Evolutionary conservation across 495 filamentous ascomycete genomes (phyloP), one percentile per base, ranked within the genome.

Genomic region (Penicillium odoratum): DNA sequence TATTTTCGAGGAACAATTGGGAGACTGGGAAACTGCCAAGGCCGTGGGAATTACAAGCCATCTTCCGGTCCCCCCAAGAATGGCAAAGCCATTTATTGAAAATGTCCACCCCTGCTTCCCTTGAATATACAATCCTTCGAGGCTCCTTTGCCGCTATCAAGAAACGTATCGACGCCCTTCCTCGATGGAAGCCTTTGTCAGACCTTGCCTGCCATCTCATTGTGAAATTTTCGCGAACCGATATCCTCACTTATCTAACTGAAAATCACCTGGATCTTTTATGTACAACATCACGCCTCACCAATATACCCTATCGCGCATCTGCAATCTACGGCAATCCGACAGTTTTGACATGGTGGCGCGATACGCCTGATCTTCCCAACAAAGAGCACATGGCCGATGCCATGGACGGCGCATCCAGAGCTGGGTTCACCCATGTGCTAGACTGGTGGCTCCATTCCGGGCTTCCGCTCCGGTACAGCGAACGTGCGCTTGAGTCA

Each of bases 381-480:
- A 87, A 85, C 55, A 93, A 92, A 73, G 85, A 93, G 66, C 88
- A 89, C 69, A 81, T 77, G 38, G 77, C 84, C 46, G 92, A 96
- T 69, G 89, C 92, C 29, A 81, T 97, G 63, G 90, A 97, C 70
- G 87, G 89, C 42, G 93, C 93, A 11, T 93, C 89, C 15, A 85
- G 86, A 43, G 84, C 88, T 38, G 92, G 93, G 11, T 91, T 91
- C 63, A 80, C 93, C 28, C 84, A 89, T 53, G 89, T 96, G 0
- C 79, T 97, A 4, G 88, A 96, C 48, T 97, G 93, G 93, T 97
- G 93, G 93, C 85, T 87, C 15, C 77, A 83, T 25, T 93, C 90
- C 0, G 89, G 88, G 0, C 82, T 97, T 0, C 81, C 88, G 11
- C 80, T 96, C 4, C 88, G 88, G 59, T 96, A 95, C 69, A 91